A percentile compares a stretch with the other conserved stretches of the same genome.
These are phyloP conservation scores for Pilasporangium apinafurcum DNA, from an alignment of 352 stramenopile genomes.

Conservation along the genomic window DNA sequence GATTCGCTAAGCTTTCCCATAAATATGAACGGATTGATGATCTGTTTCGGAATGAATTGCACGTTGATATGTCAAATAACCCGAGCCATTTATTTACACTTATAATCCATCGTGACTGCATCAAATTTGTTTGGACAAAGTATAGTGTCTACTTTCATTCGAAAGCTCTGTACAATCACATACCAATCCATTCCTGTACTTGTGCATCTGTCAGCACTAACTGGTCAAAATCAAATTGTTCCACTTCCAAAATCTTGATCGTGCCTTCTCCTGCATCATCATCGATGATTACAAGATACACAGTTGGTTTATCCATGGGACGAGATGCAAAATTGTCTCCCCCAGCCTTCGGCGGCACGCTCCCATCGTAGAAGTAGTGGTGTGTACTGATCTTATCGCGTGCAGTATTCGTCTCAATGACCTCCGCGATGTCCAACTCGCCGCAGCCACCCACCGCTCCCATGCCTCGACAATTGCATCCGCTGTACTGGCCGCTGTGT, in stretches of 20 bases:
- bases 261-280: conserved; percentile 23
- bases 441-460: conserved; percentile 42
- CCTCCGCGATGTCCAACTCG: conserved; percentile 63
- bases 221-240: conserved; percentile 36
- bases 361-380: conserved; percentile 62
- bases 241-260: conserved; percentile 63
- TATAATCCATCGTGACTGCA: too few species aligned
- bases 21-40: too few species aligned
- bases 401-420: conserved; percentile 33
- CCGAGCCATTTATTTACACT: too few species aligned
- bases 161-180: too few species aligned
- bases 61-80: too few species aligned
- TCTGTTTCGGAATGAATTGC: too few species aligned
- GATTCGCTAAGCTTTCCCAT: too few species aligned
- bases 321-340: conserved; percentile 50
- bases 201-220: conserved; percentile 8
- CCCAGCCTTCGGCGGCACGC: conserved; percentile 8
- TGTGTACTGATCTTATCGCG: conserved; percentile 41
- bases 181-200: conserved; percentile 10
- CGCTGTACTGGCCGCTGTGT: conserved; percentile 42
- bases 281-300: conserved; percentile 66
- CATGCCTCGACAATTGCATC: conserved; percentile 62
- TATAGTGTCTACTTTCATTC: too few species aligned
- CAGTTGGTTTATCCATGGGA: conserved; percentile 16
- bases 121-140: too few species aligned